Conservation (phyloP, 2,329 filamentous ascomycete species). For the Plenodomus biglobosus region DNA sequence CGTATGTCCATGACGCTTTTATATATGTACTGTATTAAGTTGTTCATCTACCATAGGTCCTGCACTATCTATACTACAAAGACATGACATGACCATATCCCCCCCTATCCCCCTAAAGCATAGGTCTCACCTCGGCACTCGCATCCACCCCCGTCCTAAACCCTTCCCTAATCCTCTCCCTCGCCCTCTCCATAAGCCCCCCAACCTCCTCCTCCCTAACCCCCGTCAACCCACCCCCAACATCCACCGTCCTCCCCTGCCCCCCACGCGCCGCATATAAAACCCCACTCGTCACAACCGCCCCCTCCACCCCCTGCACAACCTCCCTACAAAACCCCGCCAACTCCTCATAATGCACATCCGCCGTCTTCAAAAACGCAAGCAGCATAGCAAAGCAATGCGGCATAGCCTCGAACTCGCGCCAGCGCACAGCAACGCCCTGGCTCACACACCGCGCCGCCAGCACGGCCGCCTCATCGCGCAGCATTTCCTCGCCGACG, state of each 20-base stretch:
- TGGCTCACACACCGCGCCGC: constrained; percentile 59
- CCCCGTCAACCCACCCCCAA: constrained; percentile 24
- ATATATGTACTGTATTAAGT: too few species aligned
- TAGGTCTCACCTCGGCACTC: constrained; percentile 22
- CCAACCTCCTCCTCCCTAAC: constrained; percentile 38
- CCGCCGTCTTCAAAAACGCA: constrained; percentile 32
- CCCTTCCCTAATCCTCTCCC: constrained; percentile 24
- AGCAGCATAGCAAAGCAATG: constrained; percentile 62
- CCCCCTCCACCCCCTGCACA: constrained; percentile 24
- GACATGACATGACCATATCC: background rate
- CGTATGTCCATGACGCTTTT: too few species aligned
- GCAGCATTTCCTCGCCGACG: constrained; percentile 70
- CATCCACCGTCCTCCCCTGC: constrained; percentile 27
- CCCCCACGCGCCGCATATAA: constrained; percentile 37
- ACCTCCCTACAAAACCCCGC: constrained; percentile 36
- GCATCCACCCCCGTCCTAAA: constrained; percentile 20
- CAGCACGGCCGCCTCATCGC: constrained; percentile 66
- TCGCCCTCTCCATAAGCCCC: constrained; percentile 31
- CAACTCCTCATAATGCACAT: constrained; percentile 43
- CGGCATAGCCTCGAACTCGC: constrained; percentile 80
- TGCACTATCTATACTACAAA: too few species aligned
- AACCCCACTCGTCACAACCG: constrained; percentile 24
- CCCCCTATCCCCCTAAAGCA: constrained; percentile 13
- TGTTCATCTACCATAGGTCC: too few species aligned
- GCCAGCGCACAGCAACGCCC: constrained; percentile 64